These are phyloP conservation scores for Monosporascus sp. DNA, from an alignment of 2,329 filamentous ascomycete species.

Conservation along the genomic window DNA sequence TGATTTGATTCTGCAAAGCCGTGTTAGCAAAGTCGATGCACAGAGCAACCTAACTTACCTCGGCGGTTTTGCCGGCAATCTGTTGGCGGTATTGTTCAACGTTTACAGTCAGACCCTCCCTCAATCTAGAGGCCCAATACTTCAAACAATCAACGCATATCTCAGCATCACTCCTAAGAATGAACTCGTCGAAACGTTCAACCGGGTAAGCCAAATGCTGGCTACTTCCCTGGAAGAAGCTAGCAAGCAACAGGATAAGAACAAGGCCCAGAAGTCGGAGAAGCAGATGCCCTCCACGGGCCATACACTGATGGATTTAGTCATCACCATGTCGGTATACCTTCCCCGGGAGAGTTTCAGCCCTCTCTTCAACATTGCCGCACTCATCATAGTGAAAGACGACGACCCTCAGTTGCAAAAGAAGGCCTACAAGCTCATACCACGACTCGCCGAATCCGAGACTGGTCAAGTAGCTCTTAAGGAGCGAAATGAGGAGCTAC, in stretches of 20 bases:
- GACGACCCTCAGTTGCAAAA: slow-evolving; percentile 92
- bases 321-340: slow-evolving; percentile 94
- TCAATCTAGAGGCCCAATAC: slow-evolving; percentile 82
- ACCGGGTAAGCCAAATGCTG: slow-evolving; percentile 79
- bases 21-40: slow-evolving; percentile 70
- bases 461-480: slow-evolving; percentile 69
- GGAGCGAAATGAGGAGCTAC: slow-evolving; percentile 72
- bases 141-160: slow-evolving; percentile 93
- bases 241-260: slow-evolving; percentile 52
- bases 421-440: slow-evolving; percentile 98
- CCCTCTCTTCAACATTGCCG: slow-evolving; percentile 80
- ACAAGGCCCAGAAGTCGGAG: slow-evolving; percentile 47
- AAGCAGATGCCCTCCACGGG: slow-evolving; percentile 84
- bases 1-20: slow-evolving; percentile 69
- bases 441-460: slow-evolving; percentile 77
- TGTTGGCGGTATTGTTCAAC: slow-evolving; percentile 96
- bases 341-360: slow-evolving; percentile 81
- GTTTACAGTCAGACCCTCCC: slow-evolving; percentile 96
- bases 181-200: slow-evolving; percentile 84
- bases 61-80: slow-evolving; percentile 73
- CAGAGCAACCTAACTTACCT: slow-evolving; percentile 78
- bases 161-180: slow-evolving; percentile 75
- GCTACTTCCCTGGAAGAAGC: slow-evolving; percentile 64
- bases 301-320: slow-evolving; percentile 92
- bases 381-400: slow-evolving; percentile 73